These are phyloP conservation scores for Heliocybe sulcata DNA, from an alignment of 1,284 basidiomycete species.

Conservation along the genomic window DNA sequence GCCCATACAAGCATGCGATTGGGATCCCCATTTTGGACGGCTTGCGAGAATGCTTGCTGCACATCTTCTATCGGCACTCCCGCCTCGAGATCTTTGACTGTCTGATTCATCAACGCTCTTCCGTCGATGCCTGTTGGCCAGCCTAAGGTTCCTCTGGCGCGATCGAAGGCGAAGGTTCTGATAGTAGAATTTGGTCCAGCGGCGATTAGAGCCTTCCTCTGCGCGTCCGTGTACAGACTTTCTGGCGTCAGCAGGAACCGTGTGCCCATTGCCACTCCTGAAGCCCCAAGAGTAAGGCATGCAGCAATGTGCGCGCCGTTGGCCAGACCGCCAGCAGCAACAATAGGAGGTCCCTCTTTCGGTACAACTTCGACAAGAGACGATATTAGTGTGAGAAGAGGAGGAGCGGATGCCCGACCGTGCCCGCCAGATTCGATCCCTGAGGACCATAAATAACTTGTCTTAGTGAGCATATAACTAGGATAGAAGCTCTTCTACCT, in stretches of 20 bases:
- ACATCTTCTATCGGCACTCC: conserved; percentile 39
- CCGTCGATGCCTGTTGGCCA: conserved; percentile 70
- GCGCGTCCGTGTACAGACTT: conserved; percentile 46
- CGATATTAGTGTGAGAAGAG: conserved; percentile 54
- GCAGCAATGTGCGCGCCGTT: conserved; percentile 59
- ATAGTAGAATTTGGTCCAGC: conserved; percentile 44
- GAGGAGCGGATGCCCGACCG: conserved; percentile 46
- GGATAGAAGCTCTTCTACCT: conserved; percentile 32
- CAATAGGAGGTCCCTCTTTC: conserved; percentile 37
- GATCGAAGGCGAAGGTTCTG: conserved; percentile 63
- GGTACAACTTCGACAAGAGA: conserved; percentile 40
- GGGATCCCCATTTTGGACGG: conserved; percentile 33
- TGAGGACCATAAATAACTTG: conserved; percentile 18
- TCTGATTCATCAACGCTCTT: conserved; percentile 47
- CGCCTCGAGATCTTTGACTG: conserved; percentile 49
- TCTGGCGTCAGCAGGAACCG: conserved; percentile 66
- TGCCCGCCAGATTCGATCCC: conserved; percentile 75
- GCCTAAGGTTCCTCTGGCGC: conserved; percentile 45
- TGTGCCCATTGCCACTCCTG: conserved; percentile 63
- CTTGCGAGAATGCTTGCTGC: conserved; percentile 36
- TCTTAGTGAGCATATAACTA: background rate
- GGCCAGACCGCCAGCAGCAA: conserved; percentile 51
- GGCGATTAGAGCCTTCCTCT: conserved; percentile 47
- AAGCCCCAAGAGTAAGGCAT: conserved; percentile 55
- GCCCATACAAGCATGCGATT: conserved; percentile 60